A percentile compares a stretch with the other conserved stretches of the same genome.
phyloP scores from a whole-genome alignment of 2,329 filamentous ascomycete genomes.

The Ramularia endophylla region DNA sequence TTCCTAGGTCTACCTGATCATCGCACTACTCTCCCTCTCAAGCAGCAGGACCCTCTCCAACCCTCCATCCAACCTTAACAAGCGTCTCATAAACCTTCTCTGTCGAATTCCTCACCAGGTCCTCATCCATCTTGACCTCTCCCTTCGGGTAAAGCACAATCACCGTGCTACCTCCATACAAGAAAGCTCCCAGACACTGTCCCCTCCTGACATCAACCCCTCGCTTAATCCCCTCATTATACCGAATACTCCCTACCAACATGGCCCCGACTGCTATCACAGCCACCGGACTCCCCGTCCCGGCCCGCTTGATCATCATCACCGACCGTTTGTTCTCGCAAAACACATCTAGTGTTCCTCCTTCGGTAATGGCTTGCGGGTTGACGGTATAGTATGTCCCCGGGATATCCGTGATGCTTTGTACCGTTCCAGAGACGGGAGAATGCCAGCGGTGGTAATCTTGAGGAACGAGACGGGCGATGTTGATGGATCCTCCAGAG shows the following conservation, averaged over 20 bases:
- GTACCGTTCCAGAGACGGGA: constrained; percentile 30
- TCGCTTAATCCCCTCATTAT: constrained; percentile 29
- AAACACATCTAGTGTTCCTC: constrained; percentile 36
- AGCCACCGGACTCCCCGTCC: constrained; percentile 28
- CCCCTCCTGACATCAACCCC: constrained; percentile 33
- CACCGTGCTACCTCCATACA: constrained; percentile 40
- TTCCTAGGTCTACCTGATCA: too few relatives aligned
- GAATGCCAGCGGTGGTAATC: constrained; percentile 40
- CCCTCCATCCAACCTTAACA: constrained; percentile 35
- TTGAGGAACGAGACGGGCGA: constrained; percentile 38
- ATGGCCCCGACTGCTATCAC: constrained; percentile 41
- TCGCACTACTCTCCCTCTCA: too few relatives aligned
- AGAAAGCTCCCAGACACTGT: constrained; percentile 38
- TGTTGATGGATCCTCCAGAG: constrained; percentile 33
- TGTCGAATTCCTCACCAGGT: constrained; percentile 35
- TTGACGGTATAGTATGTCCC: constrained; percentile 40
- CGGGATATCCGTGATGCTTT: constrained; percentile 32
- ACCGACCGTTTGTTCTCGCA: constrained; percentile 39
- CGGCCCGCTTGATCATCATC: constrained; percentile 32
- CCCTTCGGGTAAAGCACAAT: constrained; percentile 35
- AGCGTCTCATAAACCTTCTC: constrained; percentile 36
- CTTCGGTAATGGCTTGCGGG: constrained; percentile 38
- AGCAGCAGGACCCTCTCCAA: constrained; percentile 21
- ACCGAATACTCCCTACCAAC: constrained; percentile 40
- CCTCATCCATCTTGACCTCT: constrained; percentile 34